These are phyloP conservation scores for Xanthoceras sorbifolium DNA, from an alignment of 345 rosid genomes.

Conservation along the genomic window DNA sequence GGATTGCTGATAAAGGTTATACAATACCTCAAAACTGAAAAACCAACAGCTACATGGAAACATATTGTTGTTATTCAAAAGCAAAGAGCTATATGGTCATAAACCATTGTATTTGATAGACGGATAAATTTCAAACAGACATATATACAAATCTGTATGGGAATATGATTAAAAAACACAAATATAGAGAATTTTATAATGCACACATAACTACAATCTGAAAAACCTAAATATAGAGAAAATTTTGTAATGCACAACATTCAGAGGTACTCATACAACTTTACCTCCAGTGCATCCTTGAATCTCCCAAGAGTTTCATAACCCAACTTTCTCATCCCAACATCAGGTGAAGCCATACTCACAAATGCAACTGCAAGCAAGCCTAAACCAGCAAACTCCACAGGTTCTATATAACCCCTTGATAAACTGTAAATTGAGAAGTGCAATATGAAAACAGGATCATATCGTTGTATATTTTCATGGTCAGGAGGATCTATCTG, in stretches of 20 bases:
- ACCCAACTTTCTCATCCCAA: slow-evolving; percentile 77
- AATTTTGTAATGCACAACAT: background rate
- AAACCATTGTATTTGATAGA: background rate
- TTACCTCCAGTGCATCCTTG: slow-evolving; percentile 76
- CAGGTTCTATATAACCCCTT: slow-evolving; percentile 66
- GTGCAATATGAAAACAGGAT: slow-evolving; percentile 78
- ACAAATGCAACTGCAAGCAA: slow-evolving; percentile 85
- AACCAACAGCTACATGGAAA: background rate
- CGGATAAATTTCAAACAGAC: background rate
- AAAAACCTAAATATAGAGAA: background rate
- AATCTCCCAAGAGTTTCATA: slow-evolving; percentile 71
- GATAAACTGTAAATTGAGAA: slow-evolving; percentile 68
- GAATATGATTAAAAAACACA: background rate
- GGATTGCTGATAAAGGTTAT: slow-evolving; percentile 5
- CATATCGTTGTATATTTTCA: slow-evolving; percentile 51
- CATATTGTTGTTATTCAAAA: background rate
- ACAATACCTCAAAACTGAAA: background rate
- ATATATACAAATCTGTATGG: background rate
- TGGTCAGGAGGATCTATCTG: slow-evolving; percentile 41
- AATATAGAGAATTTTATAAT: background rate
- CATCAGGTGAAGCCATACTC: slow-evolving; percentile 82
- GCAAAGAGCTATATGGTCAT: background rate
- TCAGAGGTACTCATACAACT: slow-evolving; percentile 4
- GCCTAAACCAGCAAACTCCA: slow-evolving; percentile 82
- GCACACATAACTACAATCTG: background rate